Base-by-base conservation (phyloP, 345 rosid species). In the Populus nigra region DNA sequence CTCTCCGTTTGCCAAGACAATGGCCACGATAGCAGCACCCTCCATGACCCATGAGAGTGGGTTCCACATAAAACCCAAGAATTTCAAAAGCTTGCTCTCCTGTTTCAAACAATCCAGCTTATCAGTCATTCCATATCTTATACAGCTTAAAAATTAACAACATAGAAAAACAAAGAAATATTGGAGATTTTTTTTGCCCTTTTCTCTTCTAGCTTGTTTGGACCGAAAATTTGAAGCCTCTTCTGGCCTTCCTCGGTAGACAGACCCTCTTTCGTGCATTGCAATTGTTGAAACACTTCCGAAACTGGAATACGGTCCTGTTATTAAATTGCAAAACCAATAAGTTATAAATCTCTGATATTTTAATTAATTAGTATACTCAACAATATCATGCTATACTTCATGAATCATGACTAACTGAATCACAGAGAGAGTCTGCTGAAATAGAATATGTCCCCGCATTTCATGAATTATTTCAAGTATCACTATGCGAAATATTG, bases 31-130 rank as follows among this genome's bases (percentile, higher is more conserved):
- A 61, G 97, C 97, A 70, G 97, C 97, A 25, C 84, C 68, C 88
- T 92, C 97, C 95, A 92, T 92, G 76, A 93, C 97, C 97, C 97
- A 93, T 5, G 97, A 93, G 55, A 91, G 97, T 1, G 97, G 94
- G 74, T 93, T 93, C 97, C 97, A 93, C 96, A 93, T 93, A 85
- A 93, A 93, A 25, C 97, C 94, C 82, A 93, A 83, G 80, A 93
- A 93, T 76, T 90, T 92, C 77, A 91, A 78, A 69, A 92, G 0
- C 86, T 92, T 92, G 84, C 79, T 91, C 71, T 92, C 97, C 92
- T 90, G 89, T 86, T 77, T 25, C 18, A 65, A 59, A n/a, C 29
- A 23, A 67, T 20, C 47, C 70, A 68, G 33, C 27, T 33, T 13
- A 16, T 31, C 1, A 10, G 29, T 31, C 36, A 22, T 7, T 18